Conservation (phyloP, 2,329 filamentous ascomycete genomes). For the Thielaviopsis punctulata region DNA sequence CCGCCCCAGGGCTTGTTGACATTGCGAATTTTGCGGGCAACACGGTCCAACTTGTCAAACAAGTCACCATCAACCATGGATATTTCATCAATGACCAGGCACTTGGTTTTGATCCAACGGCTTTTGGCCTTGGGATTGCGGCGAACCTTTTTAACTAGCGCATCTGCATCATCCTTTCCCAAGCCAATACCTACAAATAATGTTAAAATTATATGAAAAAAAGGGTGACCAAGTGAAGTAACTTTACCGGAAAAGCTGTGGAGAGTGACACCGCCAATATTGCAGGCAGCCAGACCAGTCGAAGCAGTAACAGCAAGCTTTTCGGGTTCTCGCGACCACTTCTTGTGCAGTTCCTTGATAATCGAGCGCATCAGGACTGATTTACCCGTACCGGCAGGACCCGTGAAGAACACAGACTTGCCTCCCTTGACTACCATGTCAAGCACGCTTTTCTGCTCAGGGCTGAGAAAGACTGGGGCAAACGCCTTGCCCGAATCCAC, state of each 20-base stretch:
- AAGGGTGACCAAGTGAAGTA: not conserved
- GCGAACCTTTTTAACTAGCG: slow-evolving; percentile 79
- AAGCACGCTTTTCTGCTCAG: slow-evolving; percentile 72
- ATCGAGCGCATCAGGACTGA: slow-evolving; percentile 90
- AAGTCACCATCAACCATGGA: slow-evolving; percentile 97
- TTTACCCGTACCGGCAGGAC: slow-evolving; percentile 91
- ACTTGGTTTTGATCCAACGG: slow-evolving; percentile 76
- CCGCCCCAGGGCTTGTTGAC: slow-evolving; percentile 89
- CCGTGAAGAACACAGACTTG: slow-evolving; percentile 94
- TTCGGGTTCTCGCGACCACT: slow-evolving; percentile 61
- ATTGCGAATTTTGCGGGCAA: slow-evolving; percentile 71
- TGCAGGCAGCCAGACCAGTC: slow-evolving; percentile 88
- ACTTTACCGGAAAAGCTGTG: slow-evolving; percentile 71
- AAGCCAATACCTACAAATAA: slow-evolving; percentile 49
- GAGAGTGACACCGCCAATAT: slow-evolving; percentile 86
- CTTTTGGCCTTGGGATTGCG: slow-evolving; percentile 74
- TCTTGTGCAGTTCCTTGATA: slow-evolving; percentile 62
- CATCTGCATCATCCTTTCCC: slow-evolving; percentile 69
- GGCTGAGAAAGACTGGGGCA: slow-evolving; percentile 51
- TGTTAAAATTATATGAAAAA: slow-evolving; percentile 1
- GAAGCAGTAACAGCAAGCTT: slow-evolving; percentile 86
- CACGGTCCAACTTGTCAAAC: slow-evolving; percentile 86
- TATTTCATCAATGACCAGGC: slow-evolving; percentile 82
- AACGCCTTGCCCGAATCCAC: slow-evolving; percentile 23
- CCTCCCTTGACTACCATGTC: slow-evolving; percentile 63